phyloP scores from a whole-genome alignment of 176 grass and related monocot species.

The Phragmites australis region DNA sequence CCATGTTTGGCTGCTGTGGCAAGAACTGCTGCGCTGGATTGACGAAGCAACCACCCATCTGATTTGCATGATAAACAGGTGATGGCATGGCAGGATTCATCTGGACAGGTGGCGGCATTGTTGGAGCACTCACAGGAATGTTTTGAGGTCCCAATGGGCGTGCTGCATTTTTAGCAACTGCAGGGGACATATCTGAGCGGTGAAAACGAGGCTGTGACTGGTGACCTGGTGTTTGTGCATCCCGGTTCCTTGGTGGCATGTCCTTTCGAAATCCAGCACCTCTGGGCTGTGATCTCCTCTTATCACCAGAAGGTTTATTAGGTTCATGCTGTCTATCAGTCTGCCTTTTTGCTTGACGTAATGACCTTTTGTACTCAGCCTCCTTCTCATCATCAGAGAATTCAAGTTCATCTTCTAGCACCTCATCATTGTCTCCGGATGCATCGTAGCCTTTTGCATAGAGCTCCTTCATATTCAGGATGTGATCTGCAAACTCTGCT shows the following conservation, averaged over 20 bases:
- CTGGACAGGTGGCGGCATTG: conserved; percentile 8
- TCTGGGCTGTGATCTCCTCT: conserved; percentile 46
- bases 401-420: conserved; percentile 55
- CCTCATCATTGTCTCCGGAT: conserved; percentile 65
- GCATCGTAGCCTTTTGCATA: conserved; percentile 82
- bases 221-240: conserved; percentile 18
- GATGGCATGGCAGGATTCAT: conserved; percentile 45
- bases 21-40: conserved; percentile 56
- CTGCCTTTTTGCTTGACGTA: conserved; percentile 55
- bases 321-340: conserved; percentile 46
- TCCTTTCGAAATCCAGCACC: conserved; percentile 33
- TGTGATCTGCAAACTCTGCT: conserved; percentile 67
- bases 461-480: conserved; percentile 75
- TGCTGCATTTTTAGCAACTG: not conserved
- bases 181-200: conserved; percentile 18
- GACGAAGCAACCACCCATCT: conserved; percentile 49
- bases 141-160: conserved; percentile 23
- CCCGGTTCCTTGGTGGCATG: conserved; percentile 16
- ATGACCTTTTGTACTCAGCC: conserved; percentile 69
- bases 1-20: conserved; percentile 45
- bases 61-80: conserved; percentile 40
- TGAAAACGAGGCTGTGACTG: conserved; percentile 21
- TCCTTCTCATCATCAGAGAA: conserved; percentile 98
- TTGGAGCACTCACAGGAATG: conserved; percentile 27
- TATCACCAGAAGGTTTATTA: conserved; percentile 44